A percentile compares a stretch with the other conserved stretches of the same genome.
These are phyloP conservation scores for Wakefieldia striispora DNA, from an alignment of 768 basidiomycete genomes.

Conservation along the genomic window DNA sequence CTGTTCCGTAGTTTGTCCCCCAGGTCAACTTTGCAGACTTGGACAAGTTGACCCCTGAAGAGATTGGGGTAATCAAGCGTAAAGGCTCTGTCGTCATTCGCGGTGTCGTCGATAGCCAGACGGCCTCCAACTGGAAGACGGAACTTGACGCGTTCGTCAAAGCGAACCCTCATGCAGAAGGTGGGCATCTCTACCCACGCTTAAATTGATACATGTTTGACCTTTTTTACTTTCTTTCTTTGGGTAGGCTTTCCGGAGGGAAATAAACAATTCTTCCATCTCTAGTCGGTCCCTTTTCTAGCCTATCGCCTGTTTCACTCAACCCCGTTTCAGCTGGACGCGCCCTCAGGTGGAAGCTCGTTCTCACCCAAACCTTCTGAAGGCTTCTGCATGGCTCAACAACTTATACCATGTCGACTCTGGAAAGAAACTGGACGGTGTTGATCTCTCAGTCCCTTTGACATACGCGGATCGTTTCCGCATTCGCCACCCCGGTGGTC, in stretches of 20 bases:
- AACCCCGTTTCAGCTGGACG: conserved; percentile 38
- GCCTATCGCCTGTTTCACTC: background rate
- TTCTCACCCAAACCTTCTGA: conserved; percentile 63
- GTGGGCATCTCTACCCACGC: conserved; percentile 25
- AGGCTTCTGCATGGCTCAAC: conserved; percentile 58
- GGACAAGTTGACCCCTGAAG: conserved; percentile 41
- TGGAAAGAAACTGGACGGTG: conserved; percentile 41
- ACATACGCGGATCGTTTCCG: conserved; percentile 74
- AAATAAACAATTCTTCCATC: conserved; percentile 72
- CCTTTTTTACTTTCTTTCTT: background rate
- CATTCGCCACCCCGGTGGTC: conserved; percentile 63
- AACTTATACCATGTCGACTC: conserved; percentile 53
- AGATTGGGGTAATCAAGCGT: conserved; percentile 48
- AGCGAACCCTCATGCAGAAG: conserved; percentile 54
- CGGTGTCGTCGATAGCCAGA: conserved; percentile 54
- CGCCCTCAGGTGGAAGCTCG: conserved; percentile 64
- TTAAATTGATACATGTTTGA: background rate
- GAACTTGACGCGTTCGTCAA: conserved; percentile 54
- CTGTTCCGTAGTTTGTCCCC: conserved; percentile 49
- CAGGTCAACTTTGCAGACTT: conserved; percentile 59
- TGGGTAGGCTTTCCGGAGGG: conserved; percentile 46
- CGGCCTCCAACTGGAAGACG: conserved; percentile 58
- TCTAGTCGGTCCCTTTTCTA: conserved; percentile 49
- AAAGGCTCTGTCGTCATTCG: conserved; percentile 61
- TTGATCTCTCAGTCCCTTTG: conserved; percentile 61